A percentile compares a stretch with the other conserved stretches of the same genome.
Evolutionary conservation across 2,329 filamentous ascomycete species (phyloP).

Genomic region (Pseudocercospora pini-densiflorae): DNA sequence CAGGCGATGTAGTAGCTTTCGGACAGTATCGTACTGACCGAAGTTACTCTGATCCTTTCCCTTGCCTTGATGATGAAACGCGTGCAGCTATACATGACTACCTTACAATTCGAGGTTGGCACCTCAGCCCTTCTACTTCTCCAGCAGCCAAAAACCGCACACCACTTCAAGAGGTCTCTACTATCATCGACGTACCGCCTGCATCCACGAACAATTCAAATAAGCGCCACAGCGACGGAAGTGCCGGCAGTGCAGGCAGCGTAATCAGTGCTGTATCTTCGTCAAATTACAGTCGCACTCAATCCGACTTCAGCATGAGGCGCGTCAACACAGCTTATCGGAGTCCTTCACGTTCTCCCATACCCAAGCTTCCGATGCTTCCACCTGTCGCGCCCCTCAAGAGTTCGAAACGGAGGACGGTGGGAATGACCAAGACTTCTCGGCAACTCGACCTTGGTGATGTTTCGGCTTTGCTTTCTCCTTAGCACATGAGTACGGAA

Average conservation of each 20-base stretch:
- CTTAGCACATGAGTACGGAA: conserved; percentile 9
- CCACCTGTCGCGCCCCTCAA: not conserved
- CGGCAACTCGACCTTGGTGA: not conserved
- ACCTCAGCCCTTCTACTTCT: conserved; percentile 23
- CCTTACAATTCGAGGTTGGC: conserved; percentile 24
- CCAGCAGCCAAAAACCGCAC: conserved; percentile 22
- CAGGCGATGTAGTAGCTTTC: conserved; percentile 44
- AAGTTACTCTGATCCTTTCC: conserved; percentile 25
- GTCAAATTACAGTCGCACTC: conserved; percentile 4
- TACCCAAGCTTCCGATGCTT: not conserved
- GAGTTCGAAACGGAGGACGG: not conserved
- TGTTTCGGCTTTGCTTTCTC: conserved; percentile 5
- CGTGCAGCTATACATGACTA: conserved; percentile 28
- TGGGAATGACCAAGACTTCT: conserved; percentile 3
- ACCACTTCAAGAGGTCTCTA: conserved; percentile 7
- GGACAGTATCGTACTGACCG: conserved; percentile 15
- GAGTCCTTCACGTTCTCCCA: not conserved
- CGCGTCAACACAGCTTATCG: conserved; percentile 7
- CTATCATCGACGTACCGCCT: conserved; percentile 1
- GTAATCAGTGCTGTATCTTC: not conserved
- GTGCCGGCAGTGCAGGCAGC: not conserved
- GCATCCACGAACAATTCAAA: not conserved
- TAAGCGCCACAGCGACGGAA: conserved; percentile 1
- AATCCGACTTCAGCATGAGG: not conserved
- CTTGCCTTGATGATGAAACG: conserved; percentile 31